Evolutionary conservation across 2,329 filamentous ascomycete genomes (phyloP), one percentile per base, ranked within the genome.

Genomic region (Chaetoscypha palmicola): DNA sequence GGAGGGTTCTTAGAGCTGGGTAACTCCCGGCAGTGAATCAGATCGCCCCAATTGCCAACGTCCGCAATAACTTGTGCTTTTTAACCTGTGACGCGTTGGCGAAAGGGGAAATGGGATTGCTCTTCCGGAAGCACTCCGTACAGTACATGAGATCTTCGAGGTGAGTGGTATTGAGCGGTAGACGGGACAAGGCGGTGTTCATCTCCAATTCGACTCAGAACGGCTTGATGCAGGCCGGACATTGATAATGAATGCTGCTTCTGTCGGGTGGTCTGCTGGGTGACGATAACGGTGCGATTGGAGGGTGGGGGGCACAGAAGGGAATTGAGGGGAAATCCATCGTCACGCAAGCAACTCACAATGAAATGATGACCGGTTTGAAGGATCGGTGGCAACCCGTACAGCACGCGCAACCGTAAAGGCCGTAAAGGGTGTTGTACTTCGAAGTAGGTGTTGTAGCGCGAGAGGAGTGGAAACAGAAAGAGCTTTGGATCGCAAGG

Each of bases 201-300:
- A 16, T 19, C 20, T 14, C 16, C 32, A 21, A 33, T 41, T 41
- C 36, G 28, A 33, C 32, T 23, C 37, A 14, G 33, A 40, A 21
- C 21, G 37, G 45, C 33, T 21, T n/a, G 37, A 31, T 42, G 51
- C 47, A 48, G 41, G 42, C 49, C 41, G 43, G 47, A n/a, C n/a
- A n/a, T n/a, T 49, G 41, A 39, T 37, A 38, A 33, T 42, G 44
- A n/a, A n/a, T n/a, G n/a, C n/a, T n/a, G n/a, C n/a, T n/a, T n/a
- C n/a, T n/a, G n/a, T n/a, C 28, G 41, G 38, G 42, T 19, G 24
- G 34, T 39, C 38, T 36, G 41, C 33, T 32, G 28, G 28, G 23
- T 44, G 28, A 41, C 49, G 51, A 54, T 54, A 54, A 45, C 49
- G 38, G 41, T 41, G 38, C 44, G 47, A 52, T 52, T 52, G 49